These are phyloP conservation scores for Pseudocercospora crystallina DNA, from an alignment of 2,329 filamentous ascomycete species.

Conservation along the genomic window DNA sequence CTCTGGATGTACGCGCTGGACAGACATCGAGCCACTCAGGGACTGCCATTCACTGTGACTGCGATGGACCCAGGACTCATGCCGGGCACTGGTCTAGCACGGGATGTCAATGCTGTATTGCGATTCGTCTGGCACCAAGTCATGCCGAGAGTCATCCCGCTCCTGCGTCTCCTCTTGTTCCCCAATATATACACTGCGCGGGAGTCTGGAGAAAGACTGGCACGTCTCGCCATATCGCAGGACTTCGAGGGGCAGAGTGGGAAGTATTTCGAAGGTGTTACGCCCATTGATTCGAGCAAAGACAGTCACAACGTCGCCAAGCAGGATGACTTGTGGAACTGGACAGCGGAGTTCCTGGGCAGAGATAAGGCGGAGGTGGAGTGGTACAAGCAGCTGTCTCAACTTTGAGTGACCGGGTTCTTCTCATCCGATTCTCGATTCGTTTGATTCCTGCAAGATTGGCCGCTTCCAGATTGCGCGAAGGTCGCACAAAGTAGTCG, in stretches of 20 bases:
- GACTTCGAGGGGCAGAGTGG: constrained; percentile 38
- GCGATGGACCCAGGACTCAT: constrained; percentile 52
- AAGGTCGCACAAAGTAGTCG: constrained; percentile 12
- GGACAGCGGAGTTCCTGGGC: constrained; percentile 6
- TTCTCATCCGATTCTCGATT: constrained; percentile 10
- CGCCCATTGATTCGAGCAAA: constrained; percentile 42
- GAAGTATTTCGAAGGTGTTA: constrained; percentile 47
- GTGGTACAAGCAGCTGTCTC: constrained; percentile 14
- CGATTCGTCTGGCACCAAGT: constrained; percentile 40
- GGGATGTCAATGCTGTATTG: constrained; percentile 32
- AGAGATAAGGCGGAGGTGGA: constrained; percentile 11
- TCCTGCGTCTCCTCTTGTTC: constrained; percentile 3
- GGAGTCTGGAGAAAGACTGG: constrained; percentile 44
- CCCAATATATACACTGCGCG: constrained; percentile 8
- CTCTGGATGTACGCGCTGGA: constrained; percentile 51
- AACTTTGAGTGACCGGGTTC: neutral
- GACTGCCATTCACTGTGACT: constrained; percentile 38
- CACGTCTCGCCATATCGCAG: constrained; percentile 40
- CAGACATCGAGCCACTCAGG: constrained; percentile 34
- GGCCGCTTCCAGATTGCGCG: constrained; percentile 11
- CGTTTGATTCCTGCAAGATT: constrained; percentile 14
- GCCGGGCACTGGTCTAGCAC: constrained; percentile 47
- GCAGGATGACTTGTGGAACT: constrained; percentile 44
- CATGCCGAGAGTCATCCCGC: constrained; percentile 11
- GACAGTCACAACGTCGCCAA: constrained; percentile 47